A percentile compares a stretch with the other conserved stretches of the same genome.
phyloP scores from a whole-genome alignment of 2,329 filamentous ascomycete genomes.

The Phoma sp. region DNA sequence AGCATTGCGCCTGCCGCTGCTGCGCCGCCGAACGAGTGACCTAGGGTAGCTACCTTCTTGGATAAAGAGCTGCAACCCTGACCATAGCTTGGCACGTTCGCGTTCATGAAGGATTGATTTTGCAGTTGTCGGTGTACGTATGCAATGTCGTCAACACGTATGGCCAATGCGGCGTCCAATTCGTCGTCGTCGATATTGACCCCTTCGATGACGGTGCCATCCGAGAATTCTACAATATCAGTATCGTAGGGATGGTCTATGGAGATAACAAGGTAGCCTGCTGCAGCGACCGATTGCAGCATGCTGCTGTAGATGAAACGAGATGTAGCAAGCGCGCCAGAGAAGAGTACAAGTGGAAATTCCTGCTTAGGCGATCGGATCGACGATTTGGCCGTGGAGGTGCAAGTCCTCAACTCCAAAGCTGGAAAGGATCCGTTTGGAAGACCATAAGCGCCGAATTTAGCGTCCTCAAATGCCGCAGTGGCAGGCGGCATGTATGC shows the following conservation, averaged over 20 bases:
- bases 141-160: constrained; percentile 30
- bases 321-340: constrained; percentile 53
- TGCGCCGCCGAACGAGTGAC: constrained; percentile 48
- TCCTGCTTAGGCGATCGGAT: not conserved
- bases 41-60: constrained; percentile 30
- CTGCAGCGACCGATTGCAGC: constrained; percentile 54
- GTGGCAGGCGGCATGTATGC: constrained; percentile 35
- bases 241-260: constrained; percentile 60
- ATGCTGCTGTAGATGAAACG: constrained; percentile 53
- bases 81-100: constrained; percentile 12
- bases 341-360: constrained; percentile 51
- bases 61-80: not conserved
- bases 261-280: constrained; percentile 56
- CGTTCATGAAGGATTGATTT: constrained; percentile 14
- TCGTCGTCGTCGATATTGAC: constrained; percentile 31
- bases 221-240: constrained; percentile 56
- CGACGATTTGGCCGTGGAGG: not conserved
- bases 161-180: constrained; percentile 26
- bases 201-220: constrained; percentile 44
- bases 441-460: constrained; percentile 33
- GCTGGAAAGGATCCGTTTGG: constrained; percentile 33
- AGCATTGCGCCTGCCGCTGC: constrained; percentile 30
- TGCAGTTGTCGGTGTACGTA: constrained; percentile 30
- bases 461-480: constrained; percentile 27
- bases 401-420: constrained; percentile 27